phyloP scores from a whole-genome alignment of 148 eudicot species.

The Cornus kousa region DNA sequence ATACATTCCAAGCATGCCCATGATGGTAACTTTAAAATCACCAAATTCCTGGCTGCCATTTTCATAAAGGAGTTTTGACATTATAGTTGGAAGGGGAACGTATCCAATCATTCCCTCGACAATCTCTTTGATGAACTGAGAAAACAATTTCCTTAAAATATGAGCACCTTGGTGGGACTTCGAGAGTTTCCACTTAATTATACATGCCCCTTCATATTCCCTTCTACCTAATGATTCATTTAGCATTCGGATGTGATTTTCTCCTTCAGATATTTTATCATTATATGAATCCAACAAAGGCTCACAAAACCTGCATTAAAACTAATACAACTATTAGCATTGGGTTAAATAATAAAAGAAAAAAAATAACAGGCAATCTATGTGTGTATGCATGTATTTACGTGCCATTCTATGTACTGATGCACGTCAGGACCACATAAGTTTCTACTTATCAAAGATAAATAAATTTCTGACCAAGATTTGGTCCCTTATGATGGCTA shows the following conservation, averaged over 20 bases:
- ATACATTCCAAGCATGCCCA: conserved; percentile 95
- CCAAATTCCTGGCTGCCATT: conserved; percentile 93
- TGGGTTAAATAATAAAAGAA: not conserved
- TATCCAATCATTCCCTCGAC: conserved; percentile 97
- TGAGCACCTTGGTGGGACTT: conserved; percentile 49
- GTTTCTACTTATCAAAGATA: no score
- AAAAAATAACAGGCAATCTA: not conserved
- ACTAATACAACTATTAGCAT: conserved; percentile 15
- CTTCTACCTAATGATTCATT: conserved; percentile 27
- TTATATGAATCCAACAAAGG: conserved; percentile 50
- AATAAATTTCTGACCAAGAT: no score
- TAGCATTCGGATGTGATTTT: conserved; percentile 24
- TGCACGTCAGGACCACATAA: not conserved
- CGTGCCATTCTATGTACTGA: not conserved
- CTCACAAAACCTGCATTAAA: conserved; percentile 71
- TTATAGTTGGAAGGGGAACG: conserved; percentile 79
- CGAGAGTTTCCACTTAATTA: conserved; percentile 58
- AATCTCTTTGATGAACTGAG: conserved; percentile 76
- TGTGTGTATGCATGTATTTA: not conserved
- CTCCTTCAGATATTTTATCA: conserved; percentile 28
- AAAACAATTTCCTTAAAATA: conserved; percentile 64
- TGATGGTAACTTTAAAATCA: conserved; percentile 83
- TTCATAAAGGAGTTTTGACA: conserved; percentile 86
- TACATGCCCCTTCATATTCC: conserved; percentile 31
- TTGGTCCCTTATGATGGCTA: no score